A percentile compares a stretch with the other conserved stretches of the same genome.
Evolutionary conservation across 805 yeast species (phyloP).

Genomic region (Wickerhamiella hasegawae): DNA sequence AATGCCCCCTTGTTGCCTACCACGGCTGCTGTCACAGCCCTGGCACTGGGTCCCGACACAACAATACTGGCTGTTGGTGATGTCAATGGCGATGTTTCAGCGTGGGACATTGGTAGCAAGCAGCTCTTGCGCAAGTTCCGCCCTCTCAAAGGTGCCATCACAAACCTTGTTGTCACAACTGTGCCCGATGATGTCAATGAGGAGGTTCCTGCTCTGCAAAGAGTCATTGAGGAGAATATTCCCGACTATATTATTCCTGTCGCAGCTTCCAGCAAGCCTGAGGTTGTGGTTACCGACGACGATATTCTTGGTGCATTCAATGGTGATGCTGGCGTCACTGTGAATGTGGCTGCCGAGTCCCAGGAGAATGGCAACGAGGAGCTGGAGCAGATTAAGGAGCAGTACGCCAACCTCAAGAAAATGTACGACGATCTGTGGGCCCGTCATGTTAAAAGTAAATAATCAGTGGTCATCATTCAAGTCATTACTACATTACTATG

Average conservation of each 20-base stretch:
- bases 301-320: constrained; percentile 1
- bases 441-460: constrained; percentile 1
- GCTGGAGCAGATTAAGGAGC: constrained; percentile 1
- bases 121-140: constrained; percentile 20
- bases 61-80: constrained; percentile 10
- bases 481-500: too few relatives aligned
- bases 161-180: constrained; percentile 9
- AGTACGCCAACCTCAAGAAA: constrained; percentile 12
- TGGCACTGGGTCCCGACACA: constrained; percentile 5
- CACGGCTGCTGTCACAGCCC: not conserved
- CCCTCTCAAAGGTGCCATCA: constrained; percentile 13
- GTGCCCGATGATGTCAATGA: too few relatives aligned
- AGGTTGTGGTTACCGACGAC: not conserved
- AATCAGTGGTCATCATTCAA: too few relatives aligned
- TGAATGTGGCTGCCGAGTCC: not conserved
- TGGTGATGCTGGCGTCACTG: too few relatives aligned
- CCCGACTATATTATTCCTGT: too few relatives aligned
- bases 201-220: constrained; percentile 17
- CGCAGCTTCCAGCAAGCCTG: too few relatives aligned
- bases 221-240: constrained; percentile 12
- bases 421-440: constrained; percentile 18
- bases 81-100: constrained; percentile 28
- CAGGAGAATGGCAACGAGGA: not conserved
- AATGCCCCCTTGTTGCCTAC: constrained; percentile 23
- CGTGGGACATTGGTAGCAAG: constrained; percentile 37